Base-by-base conservation (phyloP, 129 eudicot genomes). In the Chrysanthemum makinoi region DNA sequence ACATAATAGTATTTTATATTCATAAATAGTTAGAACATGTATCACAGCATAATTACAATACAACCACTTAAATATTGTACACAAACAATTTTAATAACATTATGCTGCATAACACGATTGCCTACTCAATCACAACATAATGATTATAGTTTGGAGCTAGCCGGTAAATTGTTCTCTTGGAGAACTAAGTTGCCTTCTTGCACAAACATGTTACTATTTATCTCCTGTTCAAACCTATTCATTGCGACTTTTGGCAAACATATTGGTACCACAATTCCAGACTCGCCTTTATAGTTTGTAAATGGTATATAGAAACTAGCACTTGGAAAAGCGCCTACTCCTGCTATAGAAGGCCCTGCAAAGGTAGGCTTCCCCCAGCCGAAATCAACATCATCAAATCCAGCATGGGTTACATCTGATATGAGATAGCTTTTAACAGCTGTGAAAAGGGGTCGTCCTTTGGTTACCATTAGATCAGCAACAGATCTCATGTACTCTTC, bases 401-500 rank as follows among this genome's bases (percentile, higher is more conserved):
- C 24, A 0, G 62, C 62, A n/a, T 18, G 24, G 9, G 62, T 56
- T 30, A 56, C 6, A 56, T 56, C 62, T 7, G 62, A n/a, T n/a
- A 56, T 10, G 28, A 56, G 19, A 22, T 56, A 56, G 62, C 11
- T 56, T 7, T 4, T 17, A 2, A n/a, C 62, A 8, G 10, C 7
- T 7, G 62, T 56, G 62, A 56, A 16, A 56, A 1, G 12, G 26
- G 62, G 80, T 48, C 83, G 78, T 1, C 78, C 85, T 57, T 39
- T 80, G 11, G 28, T 26, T 26, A 26, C 28, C 28, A 26, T 26
- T 26, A 22, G 24, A 1, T 22, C 24, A 22, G 24, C 48, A 71
- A 35, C 7, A 73, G 88, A 84, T 39, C 75, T 73, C 30, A 84
- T 55, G 43, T 84, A 80, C 65, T 84, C 88, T 3, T 73, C 72